A percentile compares a stretch with the other conserved stretches of the same genome.
These are phyloP conservation scores for Colletotrichum sojae DNA, from an alignment of 2,329 filamentous ascomycete genomes.

Conservation along the genomic window DNA sequence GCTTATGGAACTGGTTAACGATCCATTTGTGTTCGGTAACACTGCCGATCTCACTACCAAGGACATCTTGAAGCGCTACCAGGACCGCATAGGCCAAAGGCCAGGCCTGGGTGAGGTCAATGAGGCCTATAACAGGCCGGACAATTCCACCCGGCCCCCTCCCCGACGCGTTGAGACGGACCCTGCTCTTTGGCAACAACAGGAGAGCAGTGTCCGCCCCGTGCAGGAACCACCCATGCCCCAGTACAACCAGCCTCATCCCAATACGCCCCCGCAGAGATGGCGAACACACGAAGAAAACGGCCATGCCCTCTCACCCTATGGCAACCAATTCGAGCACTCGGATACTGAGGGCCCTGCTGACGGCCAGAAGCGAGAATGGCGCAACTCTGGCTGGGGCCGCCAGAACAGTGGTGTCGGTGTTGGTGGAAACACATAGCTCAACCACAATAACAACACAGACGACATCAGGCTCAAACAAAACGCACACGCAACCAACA, in stretches of 20 bases:
- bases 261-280: slow-evolving; percentile 65
- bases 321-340: slow-evolving; percentile 60
- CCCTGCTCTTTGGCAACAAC: slow-evolving; percentile 84
- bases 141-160: slow-evolving; percentile 68
- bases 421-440: slow-evolving; percentile 61
- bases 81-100: slow-evolving; percentile 77
- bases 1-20: slow-evolving; percentile 86
- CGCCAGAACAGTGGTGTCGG: slow-evolving; percentile 66
- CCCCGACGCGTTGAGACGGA: slow-evolving; percentile 86
- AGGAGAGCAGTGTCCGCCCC: slow-evolving; percentile 86
- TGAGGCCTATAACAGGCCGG: slow-evolving; percentile 70
- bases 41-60: slow-evolving; percentile 93
- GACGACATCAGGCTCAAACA: slow-evolving; percentile 3
- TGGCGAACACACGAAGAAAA: slow-evolving; percentile 63
- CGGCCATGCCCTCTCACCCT: slow-evolving; percentile 57
- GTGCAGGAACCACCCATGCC: slow-evolving; percentile 71
- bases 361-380: slow-evolving; percentile 65
- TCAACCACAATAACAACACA: slow-evolving; percentile 17
- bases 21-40: slow-evolving; percentile 85
- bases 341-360: slow-evolving; percentile 58
- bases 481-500: slow-evolving; percentile 11
- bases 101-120: slow-evolving; percentile 71
- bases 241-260: slow-evolving; percentile 52
- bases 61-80: slow-evolving; percentile 94
- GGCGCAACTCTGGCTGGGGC: slow-evolving; percentile 70